Evolutionary conservation across 2,329 filamentous ascomycete genomes (phyloP).

Genomic region (Neopestalotiopsis clavispora): DNA sequence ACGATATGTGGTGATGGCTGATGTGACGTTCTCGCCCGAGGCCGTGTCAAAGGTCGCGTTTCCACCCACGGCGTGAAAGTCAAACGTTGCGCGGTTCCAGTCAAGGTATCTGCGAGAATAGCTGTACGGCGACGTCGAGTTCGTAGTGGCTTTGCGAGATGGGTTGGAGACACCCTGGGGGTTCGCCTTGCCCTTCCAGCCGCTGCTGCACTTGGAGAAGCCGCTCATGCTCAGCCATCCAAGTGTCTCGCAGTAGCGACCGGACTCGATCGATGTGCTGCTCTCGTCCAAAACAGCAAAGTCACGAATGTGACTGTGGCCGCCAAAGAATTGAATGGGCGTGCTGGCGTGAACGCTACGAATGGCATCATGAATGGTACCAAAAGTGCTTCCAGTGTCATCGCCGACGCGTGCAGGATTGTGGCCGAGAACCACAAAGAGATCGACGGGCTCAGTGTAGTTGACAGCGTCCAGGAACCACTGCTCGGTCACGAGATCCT

Average conservation of each 20-base stretch:
- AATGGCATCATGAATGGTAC: conserved; percentile 60
- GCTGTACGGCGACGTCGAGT: conserved; percentile 42
- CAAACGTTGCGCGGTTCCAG: conserved; percentile 70
- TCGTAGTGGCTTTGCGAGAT: conserved; percentile 42
- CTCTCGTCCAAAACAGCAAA: conserved; percentile 67
- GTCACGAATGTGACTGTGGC: conserved; percentile 69
- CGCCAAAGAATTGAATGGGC: conserved; percentile 68
- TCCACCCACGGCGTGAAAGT: conserved; percentile 60
- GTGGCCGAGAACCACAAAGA: conserved; percentile 69
- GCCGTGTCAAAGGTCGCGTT: conserved; percentile 55
- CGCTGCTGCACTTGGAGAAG: conserved; percentile 52
- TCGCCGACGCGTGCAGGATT: conserved; percentile 56
- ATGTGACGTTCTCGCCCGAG: conserved; percentile 50
- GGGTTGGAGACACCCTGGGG: conserved; percentile 12
- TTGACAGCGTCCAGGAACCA: conserved; percentile 67
- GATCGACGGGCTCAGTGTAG: conserved; percentile 58
- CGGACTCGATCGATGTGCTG: conserved; percentile 64
- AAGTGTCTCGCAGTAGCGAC: conserved; percentile 69
- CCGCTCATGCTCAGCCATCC: conserved; percentile 71
- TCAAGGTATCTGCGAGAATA: conserved; percentile 69
- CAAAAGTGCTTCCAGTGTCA: conserved; percentile 48
- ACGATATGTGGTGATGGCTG: conserved; percentile 55
- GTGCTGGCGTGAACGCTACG: conserved; percentile 58
- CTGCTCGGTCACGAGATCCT: conserved; percentile 52
- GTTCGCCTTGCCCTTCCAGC: conserved; percentile 37